Evolutionary conservation across 202 grass and related monocot species (phyloP).

Genomic region (Eragrostis tef): DNA sequence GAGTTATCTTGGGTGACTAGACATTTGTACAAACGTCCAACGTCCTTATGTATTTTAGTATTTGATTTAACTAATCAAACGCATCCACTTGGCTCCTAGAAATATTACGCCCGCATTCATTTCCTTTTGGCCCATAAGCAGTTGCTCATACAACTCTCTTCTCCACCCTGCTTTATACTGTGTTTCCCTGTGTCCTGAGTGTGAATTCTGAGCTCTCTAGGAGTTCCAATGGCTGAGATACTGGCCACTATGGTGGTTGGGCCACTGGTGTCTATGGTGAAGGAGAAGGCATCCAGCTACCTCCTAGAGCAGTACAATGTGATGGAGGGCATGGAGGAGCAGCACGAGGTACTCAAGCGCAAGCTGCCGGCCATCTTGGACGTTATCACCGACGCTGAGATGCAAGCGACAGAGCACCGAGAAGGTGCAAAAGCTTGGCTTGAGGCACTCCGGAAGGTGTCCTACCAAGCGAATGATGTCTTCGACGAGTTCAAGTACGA

Average conservation of each 20-base stretch:
- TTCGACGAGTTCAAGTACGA: constrained; percentile 35
- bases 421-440: constrained; percentile 56
- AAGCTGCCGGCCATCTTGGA: background rate
- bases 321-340: background rate
- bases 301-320: background rate
- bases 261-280: background rate
- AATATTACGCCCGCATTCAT: too few species aligned
- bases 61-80: too few species aligned
- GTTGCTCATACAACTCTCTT: too few species aligned
- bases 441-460: constrained; percentile 52
- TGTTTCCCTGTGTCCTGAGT: too few species aligned
- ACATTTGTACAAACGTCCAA: too few species aligned
- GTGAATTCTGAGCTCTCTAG: too few species aligned
- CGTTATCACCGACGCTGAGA: background rate
- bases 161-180: too few species aligned
- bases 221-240: background rate
- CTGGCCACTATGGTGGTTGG: background rate
- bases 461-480: background rate
- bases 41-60: too few species aligned
- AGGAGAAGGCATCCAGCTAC: background rate
- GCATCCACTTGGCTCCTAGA: too few species aligned
- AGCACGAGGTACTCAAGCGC: background rate
- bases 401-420: background rate
- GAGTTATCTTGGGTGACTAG: too few species aligned
- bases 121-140: too few species aligned